Percentiles rank a stretch among this genome's conserved stretches.
phyloP scores from a whole-genome alignment of 164 flowering plant species.

The Umbellularia californica region DNA sequence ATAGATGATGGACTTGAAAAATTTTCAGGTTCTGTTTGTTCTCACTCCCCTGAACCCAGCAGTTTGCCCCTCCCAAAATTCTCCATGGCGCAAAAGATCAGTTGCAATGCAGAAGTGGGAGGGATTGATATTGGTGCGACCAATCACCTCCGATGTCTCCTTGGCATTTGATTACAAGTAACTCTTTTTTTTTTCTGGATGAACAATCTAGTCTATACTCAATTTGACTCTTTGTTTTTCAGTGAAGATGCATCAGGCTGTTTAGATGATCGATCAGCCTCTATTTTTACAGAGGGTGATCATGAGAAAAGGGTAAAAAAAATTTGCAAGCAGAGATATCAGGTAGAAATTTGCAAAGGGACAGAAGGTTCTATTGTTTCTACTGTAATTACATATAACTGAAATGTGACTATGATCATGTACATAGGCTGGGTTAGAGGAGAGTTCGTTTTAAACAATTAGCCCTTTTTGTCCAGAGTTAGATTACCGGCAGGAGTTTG shows the following conservation, averaged over 20 bases:
- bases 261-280: not conserved
- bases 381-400: no score
- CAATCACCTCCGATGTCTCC: not conserved
- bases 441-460: no score
- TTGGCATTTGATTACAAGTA: not conserved
- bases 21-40: conserved; percentile 5
- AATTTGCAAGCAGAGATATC: not conserved
- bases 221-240: no score
- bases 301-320: not conserved
- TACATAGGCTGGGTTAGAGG: no score
- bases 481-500: no score
- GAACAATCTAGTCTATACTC: no score
- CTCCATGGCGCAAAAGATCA: not conserved
- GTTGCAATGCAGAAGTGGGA: conserved; percentile 1
- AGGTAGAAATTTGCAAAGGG: no score
- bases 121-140: not conserved
- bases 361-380: no score
- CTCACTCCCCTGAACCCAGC: not conserved
- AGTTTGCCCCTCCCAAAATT: conserved; percentile 2
- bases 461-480: no score
- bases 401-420: no score
- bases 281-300: not conserved
- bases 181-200: not conserved
- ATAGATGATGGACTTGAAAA: not conserved
- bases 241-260: no score